Evolutionary conservation across 2,329 filamentous ascomycete species (phyloP).

Genomic region (Acephala macrosclerotiorum): DNA sequence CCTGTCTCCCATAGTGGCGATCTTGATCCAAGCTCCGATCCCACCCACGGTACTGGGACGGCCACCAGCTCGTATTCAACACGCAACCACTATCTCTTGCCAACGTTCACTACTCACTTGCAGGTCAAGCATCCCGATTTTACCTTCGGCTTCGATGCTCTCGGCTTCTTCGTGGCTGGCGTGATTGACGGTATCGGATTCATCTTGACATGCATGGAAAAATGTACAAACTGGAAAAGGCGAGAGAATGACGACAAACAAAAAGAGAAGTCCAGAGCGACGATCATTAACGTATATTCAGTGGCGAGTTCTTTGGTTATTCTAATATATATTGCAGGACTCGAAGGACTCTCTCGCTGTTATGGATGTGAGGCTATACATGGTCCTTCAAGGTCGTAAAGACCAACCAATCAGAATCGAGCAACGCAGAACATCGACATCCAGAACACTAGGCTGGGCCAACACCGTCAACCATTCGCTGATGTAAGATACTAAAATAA

Average conservation of each 20-base stretch:
- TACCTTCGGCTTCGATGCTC: constrained; percentile 54
- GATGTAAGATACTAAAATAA: constrained; percentile 21
- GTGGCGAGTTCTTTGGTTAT: neutral
- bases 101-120: constrained; percentile 53
- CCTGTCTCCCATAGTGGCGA: neutral
- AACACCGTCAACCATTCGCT: constrained; percentile 3
- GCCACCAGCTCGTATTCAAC: neutral
- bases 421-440: neutral
- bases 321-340: constrained; percentile 9
- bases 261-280: neutral
- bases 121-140: constrained; percentile 71
- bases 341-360: neutral
- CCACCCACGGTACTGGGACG: constrained; percentile 2
- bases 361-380: constrained; percentile 12
- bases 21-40: constrained; percentile 9
- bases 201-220: constrained; percentile 9
- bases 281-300: neutral
- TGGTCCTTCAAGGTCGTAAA: constrained; percentile 15
- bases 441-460: constrained; percentile 8
- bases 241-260: constrained; percentile 1
- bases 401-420: constrained; percentile 6
- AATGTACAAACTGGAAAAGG: constrained; percentile 1
- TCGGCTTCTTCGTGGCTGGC: constrained; percentile 28
- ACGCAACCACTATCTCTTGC: neutral
- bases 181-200: neutral